Percentiles rank a stretch among this genome's conserved stretches.
Conservation (phyloP, 208 protist genomes). For the Balamuthia mandrillaris region DNA sequence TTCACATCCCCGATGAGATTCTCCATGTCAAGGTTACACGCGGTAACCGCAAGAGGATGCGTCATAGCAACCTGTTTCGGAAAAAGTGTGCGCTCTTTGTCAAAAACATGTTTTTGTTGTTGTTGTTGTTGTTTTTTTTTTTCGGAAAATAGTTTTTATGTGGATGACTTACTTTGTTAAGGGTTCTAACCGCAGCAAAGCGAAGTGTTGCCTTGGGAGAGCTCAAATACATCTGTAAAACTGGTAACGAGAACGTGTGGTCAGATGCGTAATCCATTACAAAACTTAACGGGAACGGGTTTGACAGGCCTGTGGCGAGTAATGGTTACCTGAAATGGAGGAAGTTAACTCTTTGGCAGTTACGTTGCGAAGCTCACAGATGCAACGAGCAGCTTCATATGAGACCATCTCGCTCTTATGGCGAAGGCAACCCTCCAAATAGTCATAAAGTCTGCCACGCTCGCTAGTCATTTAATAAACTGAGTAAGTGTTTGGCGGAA, state of each 20-base stretch:
- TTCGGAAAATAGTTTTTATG: too few species aligned
- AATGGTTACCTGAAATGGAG: conserved; percentile 79
- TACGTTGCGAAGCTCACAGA: conserved; percentile 86
- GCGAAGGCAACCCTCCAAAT: conserved; percentile 84
- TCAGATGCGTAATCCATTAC: conserved; percentile 19
- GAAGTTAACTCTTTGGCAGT: conserved; percentile 83
- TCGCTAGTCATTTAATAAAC: neutral
- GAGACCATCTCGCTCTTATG: conserved; percentile 91
- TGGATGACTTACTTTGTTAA: conserved; percentile 84
- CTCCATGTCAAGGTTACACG: conserved; percentile 94
- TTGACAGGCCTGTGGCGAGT: too few species aligned
- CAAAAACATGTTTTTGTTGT: too few species aligned
- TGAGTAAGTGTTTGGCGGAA: too few species aligned
- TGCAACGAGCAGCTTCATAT: conserved; percentile 92
- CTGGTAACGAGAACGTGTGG: conserved; percentile 72
- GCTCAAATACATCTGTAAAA: conserved; percentile 90
- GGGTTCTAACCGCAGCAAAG: conserved; percentile 89
- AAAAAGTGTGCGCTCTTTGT: conserved; percentile 63
- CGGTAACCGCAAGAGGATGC: conserved; percentile 78
- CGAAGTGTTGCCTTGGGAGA: conserved; percentile 83
- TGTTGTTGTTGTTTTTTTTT: too few species aligned
- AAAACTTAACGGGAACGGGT: conserved; percentile 24
- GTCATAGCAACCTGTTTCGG: conserved; percentile 78
- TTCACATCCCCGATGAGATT: conserved; percentile 89
- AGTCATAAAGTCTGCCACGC: conserved; percentile 81